Evolutionary conservation across 306 rosid genomes (phyloP).

Genomic region (Dryas alaskensis): DNA sequence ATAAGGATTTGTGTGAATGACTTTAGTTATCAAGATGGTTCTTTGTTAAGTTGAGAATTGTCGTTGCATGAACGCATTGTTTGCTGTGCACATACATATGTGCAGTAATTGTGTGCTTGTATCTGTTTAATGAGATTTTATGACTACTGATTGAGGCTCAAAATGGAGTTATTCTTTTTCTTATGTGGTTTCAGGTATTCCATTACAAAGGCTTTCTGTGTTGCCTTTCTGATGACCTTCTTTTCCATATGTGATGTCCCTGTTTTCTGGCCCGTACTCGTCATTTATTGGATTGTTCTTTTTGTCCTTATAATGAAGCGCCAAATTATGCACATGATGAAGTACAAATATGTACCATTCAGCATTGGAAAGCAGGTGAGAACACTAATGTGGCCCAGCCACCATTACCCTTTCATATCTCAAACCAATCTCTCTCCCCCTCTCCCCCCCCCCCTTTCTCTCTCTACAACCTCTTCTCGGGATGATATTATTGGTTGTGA

Average conservation of each 20-base stretch:
- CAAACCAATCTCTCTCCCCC: neutral
- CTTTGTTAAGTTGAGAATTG: neutral
- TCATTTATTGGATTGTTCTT: slow-evolving; percentile 59
- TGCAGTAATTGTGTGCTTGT: neutral
- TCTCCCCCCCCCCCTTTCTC: neutral
- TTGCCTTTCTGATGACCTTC: slow-evolving; percentile 64
- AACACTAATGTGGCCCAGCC: slow-evolving; percentile 13
- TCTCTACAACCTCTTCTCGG: neutral
- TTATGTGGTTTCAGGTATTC: slow-evolving; percentile 51
- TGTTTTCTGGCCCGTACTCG: slow-evolving; percentile 71
- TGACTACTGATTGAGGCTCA: neutral
- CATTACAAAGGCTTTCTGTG: slow-evolving; percentile 59
- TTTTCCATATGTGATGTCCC: slow-evolving; percentile 61
- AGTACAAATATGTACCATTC: slow-evolving; percentile 65
- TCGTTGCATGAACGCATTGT: neutral
- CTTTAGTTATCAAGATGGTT: neutral
- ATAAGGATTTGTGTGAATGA: neutral
- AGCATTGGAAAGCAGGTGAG: slow-evolving; percentile 60
- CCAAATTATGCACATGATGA: slow-evolving; percentile 68
- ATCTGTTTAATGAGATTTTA: neutral
- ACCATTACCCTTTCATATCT: neutral
- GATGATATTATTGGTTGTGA: neutral
- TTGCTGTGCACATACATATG: neutral
- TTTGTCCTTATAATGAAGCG: slow-evolving; percentile 76
- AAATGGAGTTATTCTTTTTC: neutral